Evolutionary conservation across 495 filamentous ascomycete genomes (phyloP).

Genomic region (Filosporella fistucella): DNA sequence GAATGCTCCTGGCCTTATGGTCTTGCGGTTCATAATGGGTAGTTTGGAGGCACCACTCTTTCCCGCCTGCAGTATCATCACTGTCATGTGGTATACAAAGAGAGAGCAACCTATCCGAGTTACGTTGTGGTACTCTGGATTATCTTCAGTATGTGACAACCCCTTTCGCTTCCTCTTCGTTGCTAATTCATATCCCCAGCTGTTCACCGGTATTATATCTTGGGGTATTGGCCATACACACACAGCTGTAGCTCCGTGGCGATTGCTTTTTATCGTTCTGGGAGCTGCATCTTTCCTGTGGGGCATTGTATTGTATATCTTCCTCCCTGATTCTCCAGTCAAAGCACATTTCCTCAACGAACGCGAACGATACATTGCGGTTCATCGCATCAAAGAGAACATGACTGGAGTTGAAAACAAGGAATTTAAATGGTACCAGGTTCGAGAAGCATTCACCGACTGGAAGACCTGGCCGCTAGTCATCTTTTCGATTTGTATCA

Average conservation of each 20-base stretch:
- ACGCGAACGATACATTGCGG: conserved; percentile 41
- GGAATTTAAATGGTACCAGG: conserved; percentile 38
- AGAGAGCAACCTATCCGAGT: conserved; percentile 51
- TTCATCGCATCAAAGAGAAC: conserved; percentile 47
- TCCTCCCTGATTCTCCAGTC: conserved; percentile 51
- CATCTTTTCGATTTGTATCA: neutral
- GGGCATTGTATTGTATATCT: conserved; percentile 51
- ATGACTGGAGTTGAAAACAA: conserved; percentile 60
- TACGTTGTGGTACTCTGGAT: conserved; percentile 32
- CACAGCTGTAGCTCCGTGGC: conserved; percentile 38
- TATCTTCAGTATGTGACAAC: neutral
- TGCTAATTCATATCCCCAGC: neutral
- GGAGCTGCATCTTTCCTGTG: conserved; percentile 55
- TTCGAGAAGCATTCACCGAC: conserved; percentile 50
- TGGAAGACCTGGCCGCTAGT: conserved; percentile 51
- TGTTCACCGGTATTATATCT: neutral
- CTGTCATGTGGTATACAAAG: conserved; percentile 57
- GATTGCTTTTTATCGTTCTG: conserved; percentile 50
- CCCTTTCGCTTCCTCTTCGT: neutral
- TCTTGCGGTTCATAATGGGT: conserved; percentile 40
- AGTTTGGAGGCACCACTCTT: conserved; percentile 36
- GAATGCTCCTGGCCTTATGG: conserved; percentile 40
- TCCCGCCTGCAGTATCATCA: conserved; percentile 56
- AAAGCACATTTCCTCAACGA: conserved; percentile 46
- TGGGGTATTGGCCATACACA: neutral